Evolutionary conservation across 805 yeast genomes (phyloP), one percentile per base, ranked within the genome.

Genomic region (Alloascoidea africana): DNA sequence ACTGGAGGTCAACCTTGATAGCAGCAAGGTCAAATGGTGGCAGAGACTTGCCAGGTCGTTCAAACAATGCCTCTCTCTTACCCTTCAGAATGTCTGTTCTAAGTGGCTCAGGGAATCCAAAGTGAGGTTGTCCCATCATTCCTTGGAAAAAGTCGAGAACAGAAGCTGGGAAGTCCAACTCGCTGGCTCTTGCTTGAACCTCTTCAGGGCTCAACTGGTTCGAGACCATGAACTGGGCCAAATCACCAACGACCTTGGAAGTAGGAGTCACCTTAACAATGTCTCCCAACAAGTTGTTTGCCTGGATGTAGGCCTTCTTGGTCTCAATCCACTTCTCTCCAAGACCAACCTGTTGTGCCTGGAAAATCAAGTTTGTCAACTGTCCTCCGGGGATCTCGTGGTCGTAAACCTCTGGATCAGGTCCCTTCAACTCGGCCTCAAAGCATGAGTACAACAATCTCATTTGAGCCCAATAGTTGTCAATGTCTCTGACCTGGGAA

Each of bases 311-410:
- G 32, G 87, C 80, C 54, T 70, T 76, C 64, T 82, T 82, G 35
- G 94, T 82, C 60, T 76, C 81, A 42, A 68, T 63, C 94, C 94
- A 82, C 64, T 75, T 75, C 51, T 76, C 80, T 51, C 94, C 94
- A 48, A 82, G 66, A 43, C 94, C 94, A 56, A 82, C 76, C 63
- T 82, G 93, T 62, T 78, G 87, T 40, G 94, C 93, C 65, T 82
- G 94, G 82, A 82, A 82, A 47, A 82, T 61, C 59, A 82, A 68
- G 65, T 82, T 82, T 41, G 94, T 82, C 60, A 82, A 71, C 62
- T 82, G 94, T 50, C 94, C 94, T 66, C 94, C 94, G 42, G 94
- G 94, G 46, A 82, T 82, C 66, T 82, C 94, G 58, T 82, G 91
- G 50, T 74, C 72, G 60, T 82, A 82, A 45, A 82, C 91, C 62